Evolutionary conservation across 2,329 filamentous ascomycete genomes (phyloP), one percentile per base, ranked within the genome.

Genomic region (Annulohypoxylon truncatum): DNA sequence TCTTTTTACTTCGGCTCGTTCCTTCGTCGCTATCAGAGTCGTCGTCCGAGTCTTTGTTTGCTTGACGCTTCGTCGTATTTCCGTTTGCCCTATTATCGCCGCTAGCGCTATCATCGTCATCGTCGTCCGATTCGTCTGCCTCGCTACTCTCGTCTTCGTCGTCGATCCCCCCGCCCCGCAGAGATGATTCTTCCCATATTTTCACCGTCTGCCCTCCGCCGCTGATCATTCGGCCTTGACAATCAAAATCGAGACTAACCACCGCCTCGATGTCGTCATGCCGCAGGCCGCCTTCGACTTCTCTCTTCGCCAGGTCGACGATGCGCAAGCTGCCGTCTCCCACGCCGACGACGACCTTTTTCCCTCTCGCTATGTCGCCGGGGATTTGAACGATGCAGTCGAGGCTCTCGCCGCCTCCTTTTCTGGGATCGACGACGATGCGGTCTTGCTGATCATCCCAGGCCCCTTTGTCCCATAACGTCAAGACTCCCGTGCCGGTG

Each of bases 381-480:
- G 94, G 93, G 15, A 96, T 82, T 55, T 91, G 79, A 1, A 88
- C 84, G 65, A 97, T 82, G n/a, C 89, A 86, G 75, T 98, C 95
- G 42, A 97, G 81, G 64, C 92, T 93, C 77, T 96, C 94, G 46
- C 88, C 92, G 7, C 88, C 90, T 18, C 79, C 80, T 71, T 80
- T 84, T 15, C 84, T 86, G 8, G 83, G 80, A 70, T 93, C 90
- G 7, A 97, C 88, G 51, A 92, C 88, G 73, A 97, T 92, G 55
- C 94, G 87, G 80, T 97, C 94, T 72, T 96, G 92, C 77, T 97
- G 93, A 77, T 98, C 95, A 75, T 97, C 94, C 95, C 96, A 98
- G 0, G 92, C 89, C 0, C 95, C 95, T 71, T 91, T 91, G 78
- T 99, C 95, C 94, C 96, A 99, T 5, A 98, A 82, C 3, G 94